phyloP scores from a whole-genome alignment of 2,329 filamentous ascomycete genomes.

The Akanthomyces muscarius region DNA sequence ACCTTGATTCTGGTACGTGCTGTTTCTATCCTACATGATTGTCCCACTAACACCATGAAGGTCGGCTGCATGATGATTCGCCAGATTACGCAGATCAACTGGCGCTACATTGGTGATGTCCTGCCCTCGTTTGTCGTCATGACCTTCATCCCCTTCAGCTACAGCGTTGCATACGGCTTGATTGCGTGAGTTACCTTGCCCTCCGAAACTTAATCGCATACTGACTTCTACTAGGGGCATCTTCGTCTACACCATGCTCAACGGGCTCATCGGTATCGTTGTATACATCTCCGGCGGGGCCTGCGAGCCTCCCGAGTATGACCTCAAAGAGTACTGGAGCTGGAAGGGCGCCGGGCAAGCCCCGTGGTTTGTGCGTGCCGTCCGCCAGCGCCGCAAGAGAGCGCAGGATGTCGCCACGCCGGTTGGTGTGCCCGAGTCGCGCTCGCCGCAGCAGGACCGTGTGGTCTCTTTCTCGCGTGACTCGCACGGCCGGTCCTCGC shows the following conservation, averaged over 20 bases:
- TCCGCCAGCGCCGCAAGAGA: slow-evolving; percentile 22
- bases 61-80: slow-evolving; percentile 76
- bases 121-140: slow-evolving; percentile 73
- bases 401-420: not conserved
- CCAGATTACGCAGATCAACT: slow-evolving; percentile 70
- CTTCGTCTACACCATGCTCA: slow-evolving; percentile 50
- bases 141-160: slow-evolving; percentile 72
- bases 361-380: slow-evolving; percentile 45
- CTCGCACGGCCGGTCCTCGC: slow-evolving; percentile 22
- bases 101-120: slow-evolving; percentile 71
- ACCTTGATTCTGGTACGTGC: slow-evolving; percentile 60
- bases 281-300: slow-evolving; percentile 41
- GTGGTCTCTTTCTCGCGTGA: slow-evolving; percentile 14
- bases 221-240: slow-evolving; percentile 41
- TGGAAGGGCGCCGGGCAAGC: slow-evolving; percentile 46
- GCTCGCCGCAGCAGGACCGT: slow-evolving; percentile 14
- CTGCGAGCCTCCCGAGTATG: slow-evolving; percentile 48
- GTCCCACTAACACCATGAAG: slow-evolving; percentile 29
- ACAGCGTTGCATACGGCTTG: slow-evolving; percentile 73
- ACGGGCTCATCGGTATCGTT: slow-evolving; percentile 43
- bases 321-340: slow-evolving; percentile 54
- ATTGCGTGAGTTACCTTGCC: slow-evolving; percentile 55
- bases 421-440: not conserved
- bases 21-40: not conserved
- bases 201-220: not conserved